These are phyloP conservation scores for Aquilaria yunnanensis DNA, from an alignment of 345 rosid species.

Conservation along the genomic window DNA sequence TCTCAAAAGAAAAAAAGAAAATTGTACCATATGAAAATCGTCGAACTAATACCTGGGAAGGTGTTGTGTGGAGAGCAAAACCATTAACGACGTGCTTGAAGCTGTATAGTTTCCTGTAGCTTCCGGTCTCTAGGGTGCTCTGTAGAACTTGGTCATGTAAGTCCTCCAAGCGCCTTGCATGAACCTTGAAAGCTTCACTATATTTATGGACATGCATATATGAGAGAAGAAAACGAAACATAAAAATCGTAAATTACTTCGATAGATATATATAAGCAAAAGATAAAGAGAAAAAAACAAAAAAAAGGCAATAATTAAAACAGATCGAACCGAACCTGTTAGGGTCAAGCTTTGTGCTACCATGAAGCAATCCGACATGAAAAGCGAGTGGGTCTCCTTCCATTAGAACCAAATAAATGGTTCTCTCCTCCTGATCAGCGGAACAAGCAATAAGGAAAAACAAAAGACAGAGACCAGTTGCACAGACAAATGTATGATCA, in stretches of 20 bases:
- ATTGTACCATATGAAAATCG: too few relatives aligned
- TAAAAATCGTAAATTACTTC: background rate
- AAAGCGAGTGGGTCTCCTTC: slow-evolving; percentile 61
- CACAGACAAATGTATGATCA: slow-evolving; percentile 1
- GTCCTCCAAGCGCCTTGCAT: slow-evolving; percentile 47
- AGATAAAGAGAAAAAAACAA: background rate
- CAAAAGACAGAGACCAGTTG: slow-evolving; percentile 17
- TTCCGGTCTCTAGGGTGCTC: slow-evolving; percentile 46
- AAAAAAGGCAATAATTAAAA: background rate
- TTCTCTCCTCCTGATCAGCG: slow-evolving; percentile 26
- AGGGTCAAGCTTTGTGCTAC: slow-evolving; percentile 5
- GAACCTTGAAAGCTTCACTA: slow-evolving; percentile 34
- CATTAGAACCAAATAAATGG: slow-evolving; percentile 51
- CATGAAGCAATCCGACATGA: slow-evolving; percentile 10
- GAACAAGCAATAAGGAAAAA: slow-evolving; percentile 14
- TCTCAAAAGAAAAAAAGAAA: background rate
- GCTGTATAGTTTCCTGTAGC: slow-evolving; percentile 77
- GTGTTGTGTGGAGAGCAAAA: slow-evolving; percentile 61
- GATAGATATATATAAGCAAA: background rate
- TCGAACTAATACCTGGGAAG: slow-evolving; percentile 47
- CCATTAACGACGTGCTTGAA: slow-evolving; percentile 75
- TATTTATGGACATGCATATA: background rate
- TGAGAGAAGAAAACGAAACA: background rate
- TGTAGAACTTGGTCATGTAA: slow-evolving; percentile 57
- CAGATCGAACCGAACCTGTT: slow-evolving; percentile 28